Evolutionary conservation across 2,329 filamentous ascomycete genomes (phyloP).

Genomic region (Tolypocladium album): DNA sequence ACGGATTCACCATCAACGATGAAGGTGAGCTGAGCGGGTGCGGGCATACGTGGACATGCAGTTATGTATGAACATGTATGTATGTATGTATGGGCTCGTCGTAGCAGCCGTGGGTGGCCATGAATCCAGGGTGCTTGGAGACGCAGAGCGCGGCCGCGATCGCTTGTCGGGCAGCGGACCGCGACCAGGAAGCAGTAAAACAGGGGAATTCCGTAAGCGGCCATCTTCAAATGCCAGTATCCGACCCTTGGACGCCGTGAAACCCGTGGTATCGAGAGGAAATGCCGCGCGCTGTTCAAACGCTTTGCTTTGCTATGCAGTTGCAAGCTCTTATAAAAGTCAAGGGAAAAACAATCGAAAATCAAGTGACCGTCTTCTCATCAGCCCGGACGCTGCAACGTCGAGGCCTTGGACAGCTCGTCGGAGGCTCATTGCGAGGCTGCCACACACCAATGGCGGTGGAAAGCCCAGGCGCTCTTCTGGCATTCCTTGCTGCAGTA

Average conservation of each 20-base stretch:
- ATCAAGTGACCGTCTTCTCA: neutral
- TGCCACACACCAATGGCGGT: slow-evolving; percentile 92
- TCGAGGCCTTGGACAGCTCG: neutral
- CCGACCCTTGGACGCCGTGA: slow-evolving; percentile 14
- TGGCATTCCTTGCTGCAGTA: slow-evolving; percentile 99
- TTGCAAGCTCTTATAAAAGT: slow-evolving; percentile 18
- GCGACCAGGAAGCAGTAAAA: slow-evolving; percentile 1
- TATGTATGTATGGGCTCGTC: neutral
- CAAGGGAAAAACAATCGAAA: slow-evolving; percentile 14
- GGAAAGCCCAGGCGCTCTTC: slow-evolving; percentile 97
- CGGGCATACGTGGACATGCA: neutral
- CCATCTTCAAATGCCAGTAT: slow-evolving; percentile 8
- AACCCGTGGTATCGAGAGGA: slow-evolving; percentile 33
- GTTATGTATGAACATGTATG: neutral
- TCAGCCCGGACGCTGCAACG: neutral
- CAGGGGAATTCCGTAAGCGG: slow-evolving; percentile 1
- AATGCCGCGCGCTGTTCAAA: slow-evolving; percentile 29
- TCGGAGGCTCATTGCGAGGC: slow-evolving; percentile 39
- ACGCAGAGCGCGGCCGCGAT: neutral
- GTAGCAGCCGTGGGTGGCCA: neutral
- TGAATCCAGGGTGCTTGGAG: neutral
- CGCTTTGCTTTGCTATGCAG: slow-evolving; percentile 31
- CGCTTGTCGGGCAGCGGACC: neutral
- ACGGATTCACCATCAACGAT: neutral
- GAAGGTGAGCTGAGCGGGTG: neutral